phyloP scores from a whole-genome alignment of 208 protist species.

The Leptomonas seymouri region DNA sequence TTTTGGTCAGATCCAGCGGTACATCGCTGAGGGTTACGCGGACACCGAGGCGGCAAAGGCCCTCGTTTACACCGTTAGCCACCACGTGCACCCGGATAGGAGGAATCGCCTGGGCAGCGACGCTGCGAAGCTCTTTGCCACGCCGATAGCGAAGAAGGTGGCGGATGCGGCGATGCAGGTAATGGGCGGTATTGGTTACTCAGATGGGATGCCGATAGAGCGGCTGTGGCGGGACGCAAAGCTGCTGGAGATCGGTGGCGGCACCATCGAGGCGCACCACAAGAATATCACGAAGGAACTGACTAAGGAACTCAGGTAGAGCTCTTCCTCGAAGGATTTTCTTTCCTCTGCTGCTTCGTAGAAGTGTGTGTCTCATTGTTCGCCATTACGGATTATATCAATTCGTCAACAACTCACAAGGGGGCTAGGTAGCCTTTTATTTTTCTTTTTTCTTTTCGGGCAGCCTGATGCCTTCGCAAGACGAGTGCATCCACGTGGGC shows the following conservation, averaged over 20 bases:
- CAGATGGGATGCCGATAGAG: constrained; percentile 95
- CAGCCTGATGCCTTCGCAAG: no score
- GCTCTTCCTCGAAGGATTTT: neutral
- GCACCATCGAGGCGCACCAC: constrained; percentile 83
- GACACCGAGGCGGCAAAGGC: constrained; percentile 83
- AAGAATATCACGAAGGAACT: constrained; percentile 86
- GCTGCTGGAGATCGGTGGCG: constrained; percentile 94
- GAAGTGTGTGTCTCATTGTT: neutral
- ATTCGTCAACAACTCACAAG: no score
- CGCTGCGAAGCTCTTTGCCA: constrained; percentile 93
- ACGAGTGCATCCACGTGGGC: no score
- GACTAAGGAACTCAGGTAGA: constrained; percentile 29
- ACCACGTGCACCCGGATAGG: constrained; percentile 55
- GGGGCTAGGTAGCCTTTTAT: neutral
- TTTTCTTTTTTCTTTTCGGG: neutral
- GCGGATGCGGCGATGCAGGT: constrained; percentile 95
- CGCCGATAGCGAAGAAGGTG: constrained; percentile 93
- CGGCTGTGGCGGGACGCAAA: constrained; percentile 96
- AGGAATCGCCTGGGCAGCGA: constrained; percentile 89
- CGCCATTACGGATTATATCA: neutral
- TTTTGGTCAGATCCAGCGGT: constrained; percentile 96
- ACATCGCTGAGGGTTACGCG: constrained; percentile 96
- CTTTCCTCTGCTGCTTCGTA: constrained; percentile 12
- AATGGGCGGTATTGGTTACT: constrained; percentile 96
- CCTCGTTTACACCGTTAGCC: constrained; percentile 91